Evolutionary conservation across 208 protist genomes (phyloP).

Genomic region (Trypanosoma congolense): DNA sequence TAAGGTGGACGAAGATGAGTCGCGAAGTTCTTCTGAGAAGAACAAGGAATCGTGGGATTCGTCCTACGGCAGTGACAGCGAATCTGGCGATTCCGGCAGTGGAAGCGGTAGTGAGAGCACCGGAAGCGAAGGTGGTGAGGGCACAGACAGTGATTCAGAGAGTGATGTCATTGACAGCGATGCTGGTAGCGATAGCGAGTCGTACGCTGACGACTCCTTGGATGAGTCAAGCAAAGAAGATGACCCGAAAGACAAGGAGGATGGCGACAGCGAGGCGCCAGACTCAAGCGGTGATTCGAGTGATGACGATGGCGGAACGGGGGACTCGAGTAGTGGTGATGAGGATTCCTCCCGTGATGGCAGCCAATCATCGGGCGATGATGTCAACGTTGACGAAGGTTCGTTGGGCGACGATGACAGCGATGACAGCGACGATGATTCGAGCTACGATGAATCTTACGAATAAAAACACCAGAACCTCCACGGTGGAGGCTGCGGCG

Average conservation of each 20-base stretch:
- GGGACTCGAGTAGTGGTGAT: constrained; percentile 9
- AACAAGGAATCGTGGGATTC: background rate
- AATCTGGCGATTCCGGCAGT: too few relatives aligned
- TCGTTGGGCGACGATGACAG: background rate
- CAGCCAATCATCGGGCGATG: constrained; percentile 1
- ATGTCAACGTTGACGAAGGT: constrained; percentile 11
- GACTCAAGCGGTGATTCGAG: constrained; percentile 4
- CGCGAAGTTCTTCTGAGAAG: background rate
- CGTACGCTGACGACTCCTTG: constrained; percentile 1
- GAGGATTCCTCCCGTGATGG: constrained; percentile 3
- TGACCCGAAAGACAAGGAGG: constrained; percentile 9
- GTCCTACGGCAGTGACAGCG: background rate
- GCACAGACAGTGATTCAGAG: constrained; percentile 17
- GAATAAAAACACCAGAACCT: background rate
- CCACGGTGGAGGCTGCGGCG: background rate
- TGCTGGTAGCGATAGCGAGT: constrained; percentile 5
- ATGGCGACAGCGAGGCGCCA: constrained; percentile 11
- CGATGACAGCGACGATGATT: background rate
- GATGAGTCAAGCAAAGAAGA: constrained; percentile 11
- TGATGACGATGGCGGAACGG: constrained; percentile 7
- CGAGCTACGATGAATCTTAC: background rate
- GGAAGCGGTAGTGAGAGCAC: too few relatives aligned
- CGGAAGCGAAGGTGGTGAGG: too few relatives aligned
- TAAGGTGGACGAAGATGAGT: background rate
- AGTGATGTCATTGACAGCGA: constrained; percentile 8